Evolutionary conservation across 2,329 filamentous ascomycete genomes (phyloP).

Genomic region (Chaetomiaceae sp.): DNA sequence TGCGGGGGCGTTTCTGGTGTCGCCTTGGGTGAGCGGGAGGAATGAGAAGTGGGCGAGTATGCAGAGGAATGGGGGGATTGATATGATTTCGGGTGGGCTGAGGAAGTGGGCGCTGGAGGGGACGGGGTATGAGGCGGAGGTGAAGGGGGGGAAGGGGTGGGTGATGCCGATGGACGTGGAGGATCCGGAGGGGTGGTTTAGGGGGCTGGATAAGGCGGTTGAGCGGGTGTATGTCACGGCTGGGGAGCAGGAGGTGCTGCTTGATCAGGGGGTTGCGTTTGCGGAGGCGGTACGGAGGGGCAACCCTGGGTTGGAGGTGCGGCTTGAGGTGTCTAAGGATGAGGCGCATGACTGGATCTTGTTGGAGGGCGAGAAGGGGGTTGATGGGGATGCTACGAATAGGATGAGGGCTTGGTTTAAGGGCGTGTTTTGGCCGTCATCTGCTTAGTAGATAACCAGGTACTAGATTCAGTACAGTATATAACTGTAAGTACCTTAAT

Average conservation of each 20-base stretch:
- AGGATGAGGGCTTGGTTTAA: slow-evolving; percentile 32
- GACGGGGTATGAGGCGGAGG: slow-evolving; percentile 15
- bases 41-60: slow-evolving; percentile 26
- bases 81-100: slow-evolving; percentile 32
- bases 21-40: slow-evolving; percentile 31
- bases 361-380: slow-evolving; percentile 27
- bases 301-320: slow-evolving; percentile 26
- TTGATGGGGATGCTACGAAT: slow-evolving; percentile 29
- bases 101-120: slow-evolving; percentile 14
- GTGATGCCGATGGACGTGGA: slow-evolving; percentile 29
- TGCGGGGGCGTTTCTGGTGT: slow-evolving; percentile 32
- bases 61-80: slow-evolving; percentile 28
- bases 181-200: slow-evolving; percentile 28
- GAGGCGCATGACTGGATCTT: slow-evolving; percentile 35
- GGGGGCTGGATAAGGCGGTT: slow-evolving; percentile 24
- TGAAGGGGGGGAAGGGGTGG: slow-evolving; percentile 23
- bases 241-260: slow-evolving; percentile 32
- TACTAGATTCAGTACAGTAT: no score
- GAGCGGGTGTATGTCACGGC: slow-evolving; percentile 32
- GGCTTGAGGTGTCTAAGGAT: slow-evolving; percentile 28
- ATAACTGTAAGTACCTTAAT: no score
- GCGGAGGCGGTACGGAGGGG: slow-evolving; percentile 24
- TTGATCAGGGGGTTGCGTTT: slow-evolving; percentile 30
- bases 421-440: no score
- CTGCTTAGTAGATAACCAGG: no score